Evolutionary conservation across 129 eudicot genomes (phyloP).

Genomic region (Arctium minus): DNA sequence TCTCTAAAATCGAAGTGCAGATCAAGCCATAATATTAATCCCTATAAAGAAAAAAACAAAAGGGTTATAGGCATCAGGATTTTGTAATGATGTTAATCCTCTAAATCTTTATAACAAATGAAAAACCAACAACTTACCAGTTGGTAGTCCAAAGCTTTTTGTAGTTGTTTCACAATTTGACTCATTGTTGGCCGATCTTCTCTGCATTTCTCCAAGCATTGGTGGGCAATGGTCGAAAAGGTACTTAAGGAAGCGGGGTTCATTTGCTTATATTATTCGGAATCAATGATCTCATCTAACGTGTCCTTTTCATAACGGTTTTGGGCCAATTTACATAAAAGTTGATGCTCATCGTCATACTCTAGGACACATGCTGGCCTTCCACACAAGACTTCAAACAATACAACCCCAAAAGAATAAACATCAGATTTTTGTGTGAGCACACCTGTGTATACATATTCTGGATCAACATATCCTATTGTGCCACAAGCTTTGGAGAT

Average conservation of each 20-base stretch:
- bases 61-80: not conserved
- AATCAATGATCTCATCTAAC: not conserved
- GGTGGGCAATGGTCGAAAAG: not conserved
- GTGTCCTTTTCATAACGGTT: not conserved
- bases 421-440: slow-evolving; percentile 11
- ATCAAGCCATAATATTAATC: not conserved
- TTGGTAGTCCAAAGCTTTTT: not conserved
- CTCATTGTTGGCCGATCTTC: slow-evolving; percentile 2
- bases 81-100: not conserved
- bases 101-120: too few relatives aligned
- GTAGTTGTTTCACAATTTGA: not conserved
- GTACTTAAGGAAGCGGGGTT: not conserved
- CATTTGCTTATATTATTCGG: not conserved
- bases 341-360: not conserved
- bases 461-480: slow-evolving; percentile 15
- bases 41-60: not conserved
- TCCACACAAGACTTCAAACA: slow-evolving; percentile 14
- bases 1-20: not conserved
- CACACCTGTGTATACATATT: not conserved
- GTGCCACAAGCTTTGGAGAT: slow-evolving; percentile 5
- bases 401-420: slow-evolving; percentile 7
- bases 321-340: not conserved
- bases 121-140: not conserved
- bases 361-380: not conserved
- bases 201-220: not conserved